Evolutionary conservation across 2,329 filamentous ascomycete genomes (phyloP), one percentile per base, ranked within the genome.

Genomic region (Colletotrichum sp.): DNA sequence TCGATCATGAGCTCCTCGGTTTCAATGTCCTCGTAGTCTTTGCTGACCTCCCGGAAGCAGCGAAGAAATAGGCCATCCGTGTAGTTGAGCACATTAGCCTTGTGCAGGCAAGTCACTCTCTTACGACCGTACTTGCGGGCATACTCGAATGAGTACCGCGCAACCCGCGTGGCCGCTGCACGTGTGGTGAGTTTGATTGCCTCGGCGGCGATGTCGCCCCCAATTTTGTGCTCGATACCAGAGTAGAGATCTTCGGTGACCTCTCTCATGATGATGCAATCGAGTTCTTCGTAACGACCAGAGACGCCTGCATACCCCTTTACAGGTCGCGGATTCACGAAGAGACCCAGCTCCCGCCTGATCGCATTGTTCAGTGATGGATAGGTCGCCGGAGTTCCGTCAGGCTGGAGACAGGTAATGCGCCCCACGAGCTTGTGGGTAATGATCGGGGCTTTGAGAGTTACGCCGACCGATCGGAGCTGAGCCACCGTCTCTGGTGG

Each of bases 171-270:
- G 2, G 59, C 59, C 2, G 59, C 91, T 12, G 24, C 59, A 8
- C 59, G 59, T n/a, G 59, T 62, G 18, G 59, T 62, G 18, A 62
- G 59, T 6, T 99, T 99, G 88, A 98, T 96, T 59, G 97, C 97
- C 88, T 99, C 96, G 78, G 97, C 96, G 72, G 98, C 94, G 88
- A 95, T 96, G 59, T 62, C 59, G 59, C 8, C 10, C 69, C 89
- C 90, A 92, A 69, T 95, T 91, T 83, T 92, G 93, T 24, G 96
- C 98, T 85, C 90, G 93, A 89, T 99, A 96, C 85, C 99, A 81
- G 99, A 96, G 86, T 98, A 98, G 55, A 99, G 91, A 85, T 99
- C 97, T 88, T 99, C 97, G 34, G 97, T 99, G 89, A 99, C 99
- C 87, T 99, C 97, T 79, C 97, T 94, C 71, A 99, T 97, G 82